These are phyloP conservation scores for Imleria badia DNA, from an alignment of 768 basidiomycete genomes.

Conservation along the genomic window DNA sequence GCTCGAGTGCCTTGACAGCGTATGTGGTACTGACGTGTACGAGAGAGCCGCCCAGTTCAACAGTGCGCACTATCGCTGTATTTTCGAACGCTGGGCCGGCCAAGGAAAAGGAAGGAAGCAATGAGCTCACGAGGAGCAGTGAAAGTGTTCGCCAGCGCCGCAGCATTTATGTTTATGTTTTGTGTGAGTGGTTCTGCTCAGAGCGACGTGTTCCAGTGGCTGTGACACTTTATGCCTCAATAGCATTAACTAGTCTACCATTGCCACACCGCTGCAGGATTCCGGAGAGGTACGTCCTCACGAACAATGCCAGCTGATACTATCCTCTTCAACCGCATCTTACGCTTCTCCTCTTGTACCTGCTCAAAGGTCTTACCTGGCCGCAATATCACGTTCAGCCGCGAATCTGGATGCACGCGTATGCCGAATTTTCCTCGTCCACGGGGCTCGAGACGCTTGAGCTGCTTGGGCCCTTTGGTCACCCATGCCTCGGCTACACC, in stretches of 20 bases:
- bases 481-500: constrained; percentile 89
- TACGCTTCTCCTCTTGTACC: constrained; percentile 57
- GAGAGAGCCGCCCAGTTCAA: constrained; percentile 87
- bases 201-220: constrained; percentile 24
- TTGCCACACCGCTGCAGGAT: constrained; percentile 69
- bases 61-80: constrained; percentile 81
- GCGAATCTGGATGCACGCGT: constrained; percentile 71
- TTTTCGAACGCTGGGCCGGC: constrained; percentile 73
- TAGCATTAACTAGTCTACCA: constrained; percentile 48
- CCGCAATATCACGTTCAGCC: constrained; percentile 71
- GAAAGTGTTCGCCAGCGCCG: constrained; percentile 45
- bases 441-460: constrained; percentile 73
- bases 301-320: constrained; percentile 77
- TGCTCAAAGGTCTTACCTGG: constrained; percentile 81
- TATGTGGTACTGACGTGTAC: constrained; percentile 90
- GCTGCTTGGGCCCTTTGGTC: constrained; percentile 68
- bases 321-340: constrained; percentile 70
- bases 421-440: constrained; percentile 83
- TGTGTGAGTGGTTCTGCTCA: constrained; percentile 31
- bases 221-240: constrained; percentile 10
- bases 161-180: constrained; percentile 34
- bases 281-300: constrained; percentile 78
- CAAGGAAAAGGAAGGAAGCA: constrained; percentile 40
- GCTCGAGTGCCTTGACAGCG: constrained; percentile 70
- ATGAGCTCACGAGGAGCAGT: constrained; percentile 43